Evolutionary conservation across 2,329 filamentous ascomycete species (phyloP).

Genomic region (Magnaporthiopsis incrustans): DNA sequence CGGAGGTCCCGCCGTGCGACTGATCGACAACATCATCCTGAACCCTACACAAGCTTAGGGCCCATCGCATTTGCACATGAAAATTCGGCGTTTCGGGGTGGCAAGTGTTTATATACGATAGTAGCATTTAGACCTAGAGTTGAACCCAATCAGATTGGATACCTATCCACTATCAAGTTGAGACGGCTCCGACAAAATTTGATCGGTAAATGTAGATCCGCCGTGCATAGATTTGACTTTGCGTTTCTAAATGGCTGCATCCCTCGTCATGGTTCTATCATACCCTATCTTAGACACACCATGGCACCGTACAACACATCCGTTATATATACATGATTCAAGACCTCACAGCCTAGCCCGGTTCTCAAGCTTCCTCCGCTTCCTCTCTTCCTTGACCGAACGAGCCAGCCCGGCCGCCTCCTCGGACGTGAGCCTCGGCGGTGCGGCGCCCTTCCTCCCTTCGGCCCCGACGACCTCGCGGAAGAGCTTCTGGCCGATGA

Average conservation of each 20-base stretch:
- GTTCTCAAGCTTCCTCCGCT: constrained; percentile 40
- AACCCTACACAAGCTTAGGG: constrained; percentile 25
- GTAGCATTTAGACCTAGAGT: not conserved
- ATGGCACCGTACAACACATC: not conserved
- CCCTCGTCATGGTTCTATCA: not conserved
- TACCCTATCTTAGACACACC: not conserved
- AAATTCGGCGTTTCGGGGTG: not conserved
- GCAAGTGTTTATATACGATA: not conserved
- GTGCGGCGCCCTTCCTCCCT: constrained; percentile 23
- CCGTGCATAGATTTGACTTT: not conserved
- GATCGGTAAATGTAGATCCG: not conserved
- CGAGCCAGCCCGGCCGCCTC: constrained; percentile 37
- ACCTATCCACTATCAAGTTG: not conserved
- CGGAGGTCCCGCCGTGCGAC: constrained; percentile 66
- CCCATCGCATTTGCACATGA: not conserved
- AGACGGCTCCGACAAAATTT: not conserved
- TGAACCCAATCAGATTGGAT: not conserved
- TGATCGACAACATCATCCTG: constrained; percentile 91
- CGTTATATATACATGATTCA: not conserved
- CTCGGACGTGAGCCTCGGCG: constrained; percentile 39
- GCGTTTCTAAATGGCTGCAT: constrained; percentile 4
- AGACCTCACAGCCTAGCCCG: constrained; percentile 37
- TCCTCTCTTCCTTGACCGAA: constrained; percentile 37
- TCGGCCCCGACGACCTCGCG: constrained; percentile 39
- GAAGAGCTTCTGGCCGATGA: constrained; percentile 64